Conservation (phyloP, 805 yeast genomes). For the Yamadazyma paraphyllophila region DNA sequence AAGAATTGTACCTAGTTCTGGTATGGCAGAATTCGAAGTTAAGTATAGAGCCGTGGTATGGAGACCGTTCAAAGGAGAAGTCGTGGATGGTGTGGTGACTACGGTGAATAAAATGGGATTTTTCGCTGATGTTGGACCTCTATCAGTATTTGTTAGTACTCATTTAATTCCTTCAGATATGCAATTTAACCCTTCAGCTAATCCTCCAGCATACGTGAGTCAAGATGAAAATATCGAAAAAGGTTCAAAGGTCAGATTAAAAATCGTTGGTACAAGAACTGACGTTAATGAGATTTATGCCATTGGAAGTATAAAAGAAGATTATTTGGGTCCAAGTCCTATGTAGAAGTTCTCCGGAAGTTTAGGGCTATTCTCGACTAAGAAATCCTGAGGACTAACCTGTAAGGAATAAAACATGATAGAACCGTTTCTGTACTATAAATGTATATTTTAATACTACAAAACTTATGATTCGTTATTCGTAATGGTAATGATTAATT, state of each 20-base stretch:
- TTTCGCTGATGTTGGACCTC: constrained; percentile 97
- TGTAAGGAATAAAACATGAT: not conserved
- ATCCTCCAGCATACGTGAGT: constrained; percentile 96
- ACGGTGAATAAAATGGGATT: constrained; percentile 94
- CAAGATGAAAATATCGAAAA: constrained; percentile 94
- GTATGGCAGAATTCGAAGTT: constrained; percentile 95
- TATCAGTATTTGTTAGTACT: constrained; percentile 90
- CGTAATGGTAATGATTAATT: not conserved
- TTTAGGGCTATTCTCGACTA: not conserved
- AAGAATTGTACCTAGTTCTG: constrained; percentile 82
- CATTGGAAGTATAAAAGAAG: constrained; percentile 97
- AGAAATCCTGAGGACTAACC: not conserved
- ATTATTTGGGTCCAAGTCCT: constrained; percentile 83
- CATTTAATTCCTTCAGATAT: constrained; percentile 93
- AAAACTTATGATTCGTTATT: constrained; percentile 4
- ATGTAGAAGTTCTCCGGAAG: constrained; percentile 5
- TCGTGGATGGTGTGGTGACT: constrained; percentile 94
- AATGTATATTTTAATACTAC: constrained; percentile 8
- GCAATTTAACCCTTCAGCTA: constrained; percentile 90
- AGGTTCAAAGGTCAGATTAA: constrained; percentile 89
- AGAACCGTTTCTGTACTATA: constrained; percentile 7
- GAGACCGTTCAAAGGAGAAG: constrained; percentile 99
- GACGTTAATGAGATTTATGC: constrained; percentile 98
- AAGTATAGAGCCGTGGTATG: constrained; percentile 95
- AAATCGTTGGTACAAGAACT: constrained; percentile 95